Evolutionary conservation across 202 grass and related monocot species (phyloP).

Genomic region (Schoenoplectus tabernaemontani): DNA sequence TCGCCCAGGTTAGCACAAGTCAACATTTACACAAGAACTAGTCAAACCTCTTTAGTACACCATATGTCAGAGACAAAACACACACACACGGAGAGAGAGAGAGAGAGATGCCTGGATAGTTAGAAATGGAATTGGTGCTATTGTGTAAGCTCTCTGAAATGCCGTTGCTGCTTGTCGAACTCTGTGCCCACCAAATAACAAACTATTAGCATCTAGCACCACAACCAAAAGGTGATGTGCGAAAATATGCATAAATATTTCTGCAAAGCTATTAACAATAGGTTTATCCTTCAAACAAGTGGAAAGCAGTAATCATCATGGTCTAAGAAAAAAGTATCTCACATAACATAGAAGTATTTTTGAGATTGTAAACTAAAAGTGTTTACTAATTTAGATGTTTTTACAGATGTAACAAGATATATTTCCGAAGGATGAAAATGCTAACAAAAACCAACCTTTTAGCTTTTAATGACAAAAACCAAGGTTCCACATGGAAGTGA

Average conservation of each 20-base stretch:
- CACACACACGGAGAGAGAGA: background rate
- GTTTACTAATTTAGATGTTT: background rate
- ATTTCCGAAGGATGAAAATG: background rate
- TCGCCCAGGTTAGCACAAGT: background rate
- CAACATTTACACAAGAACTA: background rate
- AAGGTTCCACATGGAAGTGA: too few relatives aligned
- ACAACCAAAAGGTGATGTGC: background rate
- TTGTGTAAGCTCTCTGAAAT: slow-evolving; percentile 23
- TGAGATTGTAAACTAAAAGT: background rate
- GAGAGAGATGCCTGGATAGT: slow-evolving; percentile 20
- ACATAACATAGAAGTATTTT: background rate
- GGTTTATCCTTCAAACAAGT: background rate
- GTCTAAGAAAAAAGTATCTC: background rate
- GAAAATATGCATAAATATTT: background rate
- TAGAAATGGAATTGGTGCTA: slow-evolving; percentile 4
- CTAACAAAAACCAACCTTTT: background rate
- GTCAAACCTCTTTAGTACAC: background rate
- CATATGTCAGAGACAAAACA: background rate
- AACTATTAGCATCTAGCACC: slow-evolving; percentile 9
- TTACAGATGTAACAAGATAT: too few relatives aligned
- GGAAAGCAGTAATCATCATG: background rate
- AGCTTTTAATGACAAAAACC: background rate
- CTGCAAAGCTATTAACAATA: background rate
- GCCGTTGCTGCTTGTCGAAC: slow-evolving; percentile 23
- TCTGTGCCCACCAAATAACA: slow-evolving; percentile 2